These are phyloP conservation scores for Chrysoporthe cubensis DNA, from an alignment of 2,329 filamentous ascomycete genomes.

Conservation along the genomic window DNA sequence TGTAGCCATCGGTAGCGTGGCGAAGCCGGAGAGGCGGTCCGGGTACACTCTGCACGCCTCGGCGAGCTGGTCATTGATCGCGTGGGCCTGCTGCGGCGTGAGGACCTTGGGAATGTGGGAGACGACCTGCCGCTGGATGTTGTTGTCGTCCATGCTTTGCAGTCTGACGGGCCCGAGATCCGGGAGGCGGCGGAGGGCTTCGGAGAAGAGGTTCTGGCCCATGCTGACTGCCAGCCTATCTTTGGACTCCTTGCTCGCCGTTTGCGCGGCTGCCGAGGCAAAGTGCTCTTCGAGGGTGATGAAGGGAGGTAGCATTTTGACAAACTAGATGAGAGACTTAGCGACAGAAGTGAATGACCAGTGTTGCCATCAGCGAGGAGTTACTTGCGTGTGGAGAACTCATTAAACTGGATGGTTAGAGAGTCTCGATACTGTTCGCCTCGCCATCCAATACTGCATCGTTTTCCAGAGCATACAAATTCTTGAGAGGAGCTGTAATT, in stretches of 20 bases:
- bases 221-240: neutral
- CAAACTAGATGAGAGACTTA: neutral
- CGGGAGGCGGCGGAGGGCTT: neutral
- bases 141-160: constrained; percentile 31
- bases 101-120: constrained; percentile 31
- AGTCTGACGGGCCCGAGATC: constrained; percentile 28
- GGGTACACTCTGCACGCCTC: constrained; percentile 22
- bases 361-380: neutral
- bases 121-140: constrained; percentile 31
- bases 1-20: constrained; percentile 37
- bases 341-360: neutral
- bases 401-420: neutral
- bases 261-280: constrained; percentile 31
- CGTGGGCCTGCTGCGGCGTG: constrained; percentile 13
- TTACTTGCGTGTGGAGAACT: neutral
- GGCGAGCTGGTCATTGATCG: constrained; percentile 32
- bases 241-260: neutral
- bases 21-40: constrained; percentile 33
- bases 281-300: constrained; percentile 48
- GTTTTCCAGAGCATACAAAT: neutral
- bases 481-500: neutral
- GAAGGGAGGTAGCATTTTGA: constrained; percentile 33
- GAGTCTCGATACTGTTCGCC: neutral
- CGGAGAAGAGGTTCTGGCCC: neutral
- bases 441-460: neutral